phyloP scores from a whole-genome alignment of 202 grass and related monocot species.

The Setaria viridis region DNA sequence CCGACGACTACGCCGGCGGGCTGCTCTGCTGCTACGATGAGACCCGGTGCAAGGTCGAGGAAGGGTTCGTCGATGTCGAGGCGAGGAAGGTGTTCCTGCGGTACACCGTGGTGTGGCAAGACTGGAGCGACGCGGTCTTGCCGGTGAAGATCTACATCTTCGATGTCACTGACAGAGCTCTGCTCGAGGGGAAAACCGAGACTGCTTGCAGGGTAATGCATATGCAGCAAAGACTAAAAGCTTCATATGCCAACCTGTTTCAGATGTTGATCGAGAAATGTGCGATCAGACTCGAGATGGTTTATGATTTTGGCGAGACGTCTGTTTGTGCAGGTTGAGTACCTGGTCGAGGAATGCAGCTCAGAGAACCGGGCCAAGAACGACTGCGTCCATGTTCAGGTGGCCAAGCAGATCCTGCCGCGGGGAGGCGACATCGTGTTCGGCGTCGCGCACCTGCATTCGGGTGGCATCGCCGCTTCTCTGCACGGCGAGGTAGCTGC shows the following conservation, averaged over 20 bases:
- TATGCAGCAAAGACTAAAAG: not conserved
- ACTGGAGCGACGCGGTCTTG: constrained; percentile 57
- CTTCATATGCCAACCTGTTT: not conserved
- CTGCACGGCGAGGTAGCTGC: constrained; percentile 67
- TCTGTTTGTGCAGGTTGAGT: constrained; percentile 60
- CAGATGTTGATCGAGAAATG: not conserved
- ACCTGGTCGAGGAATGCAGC: constrained; percentile 66
- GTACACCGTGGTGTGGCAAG: constrained; percentile 78
- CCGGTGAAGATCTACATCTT: constrained; percentile 89
- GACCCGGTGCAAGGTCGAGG: constrained; percentile 59
- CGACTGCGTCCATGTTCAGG: constrained; percentile 56
- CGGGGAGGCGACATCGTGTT: constrained; percentile 76
- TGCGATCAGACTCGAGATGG: not conserved
- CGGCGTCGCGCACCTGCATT: constrained; percentile 82
- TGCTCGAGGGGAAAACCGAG: constrained; percentile 4
- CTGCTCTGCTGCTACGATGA: constrained; percentile 76
- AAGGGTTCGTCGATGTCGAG: constrained; percentile 38
- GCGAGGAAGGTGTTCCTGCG: constrained; percentile 65
- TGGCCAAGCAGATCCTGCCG: constrained; percentile 54
- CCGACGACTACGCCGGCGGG: constrained; percentile 57
- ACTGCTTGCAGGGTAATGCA: not conserved
- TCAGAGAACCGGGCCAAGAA: constrained; percentile 49
- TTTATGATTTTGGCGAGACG: too few species aligned
- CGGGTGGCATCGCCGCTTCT: constrained; percentile 60
- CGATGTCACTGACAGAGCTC: constrained; percentile 54